Evolutionary conservation across 2,329 filamentous ascomycete genomes (phyloP), one percentile per base, ranked within the genome.

Genomic region (Hymenoscyphus scutula): DNA sequence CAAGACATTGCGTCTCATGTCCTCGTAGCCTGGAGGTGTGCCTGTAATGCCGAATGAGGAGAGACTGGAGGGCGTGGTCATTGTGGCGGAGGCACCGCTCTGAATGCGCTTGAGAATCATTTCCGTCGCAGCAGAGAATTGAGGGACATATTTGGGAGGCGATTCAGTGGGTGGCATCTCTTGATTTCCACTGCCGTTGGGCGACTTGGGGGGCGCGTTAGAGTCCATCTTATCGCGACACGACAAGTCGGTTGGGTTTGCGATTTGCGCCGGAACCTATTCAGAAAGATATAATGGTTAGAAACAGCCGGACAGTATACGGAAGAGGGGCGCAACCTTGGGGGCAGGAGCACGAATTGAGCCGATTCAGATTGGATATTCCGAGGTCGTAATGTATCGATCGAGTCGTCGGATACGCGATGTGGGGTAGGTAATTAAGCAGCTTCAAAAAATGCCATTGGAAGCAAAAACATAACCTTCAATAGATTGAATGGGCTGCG

Each of bases 81-180:
- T 64, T 5, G 48, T 59, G 19, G 13, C 30, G 30, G 38, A 32
- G 53, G 58, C 63, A 32, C 73, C 71, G 23, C 71, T 70, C 53
- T 73, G 69, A 54, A 75, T 74, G 48, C 74, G 72, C 66, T 74
- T 72, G 38, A 75, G 69, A 38, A 75, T 75, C 73, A 74, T 74
- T 59, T 74, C 72, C 1, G 74, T 75, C 15, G 73, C 66, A 41
- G 73, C 74, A 66, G 73, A 74, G 65, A 75, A 74, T 58, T 74
- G 71, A 45, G 72, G 73, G 1, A 74, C 68, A 61, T 74, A 74
- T 69, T 73, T 71, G 7, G 70, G 68, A 63, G 71, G 69, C 30
- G 70, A 69, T 13, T 71, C 69, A n/a, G 51, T 61, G 27, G 63
- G 60, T 19, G 65, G 60, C 17, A 61, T 58, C 51, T 69, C 65